A percentile compares a stretch with the other conserved stretches of the same genome.
Conservation (phyloP, 75 land plant genomes). For the Cunninghamia lanceolata region DNA sequence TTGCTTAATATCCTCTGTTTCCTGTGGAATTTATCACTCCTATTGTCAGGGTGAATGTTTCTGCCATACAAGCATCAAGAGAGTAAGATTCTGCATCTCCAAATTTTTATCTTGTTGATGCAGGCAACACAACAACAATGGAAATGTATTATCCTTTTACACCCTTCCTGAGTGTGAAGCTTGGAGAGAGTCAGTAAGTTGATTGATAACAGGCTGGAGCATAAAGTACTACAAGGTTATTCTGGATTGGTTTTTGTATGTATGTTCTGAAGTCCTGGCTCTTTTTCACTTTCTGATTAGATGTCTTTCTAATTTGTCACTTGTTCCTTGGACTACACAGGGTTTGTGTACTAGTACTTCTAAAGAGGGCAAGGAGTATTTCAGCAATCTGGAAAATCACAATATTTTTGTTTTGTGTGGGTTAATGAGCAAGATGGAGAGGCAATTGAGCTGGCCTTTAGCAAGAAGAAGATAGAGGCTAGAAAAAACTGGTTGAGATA, state of each 20-base stretch:
- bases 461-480: no score
- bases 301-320: not conserved
- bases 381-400: no score
- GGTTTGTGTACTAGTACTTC: slow-evolving; percentile 91
- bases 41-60: slow-evolving; percentile 71
- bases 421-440: no score
- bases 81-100: no score
- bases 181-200: slow-evolving; percentile 77
- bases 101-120: not conserved
- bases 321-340: slow-evolving; percentile 22
- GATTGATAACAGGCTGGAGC: slow-evolving; percentile 73
- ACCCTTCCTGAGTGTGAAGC: slow-evolving; percentile 86
- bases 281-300: not conserved
- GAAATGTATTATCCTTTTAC: slow-evolving; percentile 65
- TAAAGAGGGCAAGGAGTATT: slow-evolving; percentile 89
- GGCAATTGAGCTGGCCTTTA: no score
- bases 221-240: no score
- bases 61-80: not conserved
- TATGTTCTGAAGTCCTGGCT: not conserved
- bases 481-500: no score
- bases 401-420: no score
- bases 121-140: slow-evolving; percentile 72
- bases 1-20: slow-evolving; percentile 81
- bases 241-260: slow-evolving; percentile 51
- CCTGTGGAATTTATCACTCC: slow-evolving; percentile 91